phyloP scores from a whole-genome alignment of 2,329 filamentous ascomycete genomes.

The Botryosphaeria agaves region DNA sequence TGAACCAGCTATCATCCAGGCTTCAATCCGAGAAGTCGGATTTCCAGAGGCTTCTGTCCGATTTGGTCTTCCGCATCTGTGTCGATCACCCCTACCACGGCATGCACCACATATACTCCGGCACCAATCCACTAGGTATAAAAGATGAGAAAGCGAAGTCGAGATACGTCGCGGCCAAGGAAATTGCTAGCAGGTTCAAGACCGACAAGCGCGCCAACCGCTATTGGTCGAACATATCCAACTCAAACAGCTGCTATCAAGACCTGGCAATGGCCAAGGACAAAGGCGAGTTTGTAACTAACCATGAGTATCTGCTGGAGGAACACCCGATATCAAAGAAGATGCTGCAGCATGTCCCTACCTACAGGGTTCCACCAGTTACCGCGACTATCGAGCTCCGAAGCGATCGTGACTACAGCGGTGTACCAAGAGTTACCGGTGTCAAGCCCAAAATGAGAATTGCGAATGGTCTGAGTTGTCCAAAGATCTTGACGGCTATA shows the following conservation, averaged over 20 bases:
- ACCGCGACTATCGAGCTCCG: conserved; percentile 73
- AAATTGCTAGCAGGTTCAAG: conserved; percentile 44
- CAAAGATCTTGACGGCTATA: conserved; percentile 77
- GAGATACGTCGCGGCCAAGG: conserved; percentile 55
- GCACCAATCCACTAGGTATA: conserved; percentile 38
- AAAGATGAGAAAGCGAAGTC: conserved; percentile 61
- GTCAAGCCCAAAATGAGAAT: conserved; percentile 67
- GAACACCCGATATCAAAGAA: conserved; percentile 45
- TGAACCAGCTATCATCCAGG: conserved; percentile 94
- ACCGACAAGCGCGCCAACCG: conserved; percentile 30
- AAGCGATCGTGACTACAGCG: conserved; percentile 55
- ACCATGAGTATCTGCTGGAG: no score
- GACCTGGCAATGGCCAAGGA: conserved; percentile 48
- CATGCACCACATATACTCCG: conserved; percentile 91
- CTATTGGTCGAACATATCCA: conserved; percentile 57
- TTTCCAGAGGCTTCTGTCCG: conserved; percentile 63
- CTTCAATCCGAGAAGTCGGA: conserved; percentile 49
- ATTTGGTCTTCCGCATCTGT: conserved; percentile 69
- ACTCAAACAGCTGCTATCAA: conserved; percentile 50
- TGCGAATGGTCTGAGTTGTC: conserved; percentile 77
- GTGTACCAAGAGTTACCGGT: conserved; percentile 54
- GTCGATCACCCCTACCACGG: conserved; percentile 89
- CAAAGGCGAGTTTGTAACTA: conserved; percentile 42
- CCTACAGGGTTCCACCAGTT: conserved; percentile 63
- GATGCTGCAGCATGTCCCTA: conserved; percentile 44